Percentiles rank a stretch among this genome's conserved stretches.
Evolutionary conservation across 441 rosid genomes (phyloP).

Genomic region (Corymbia citriodora): DNA sequence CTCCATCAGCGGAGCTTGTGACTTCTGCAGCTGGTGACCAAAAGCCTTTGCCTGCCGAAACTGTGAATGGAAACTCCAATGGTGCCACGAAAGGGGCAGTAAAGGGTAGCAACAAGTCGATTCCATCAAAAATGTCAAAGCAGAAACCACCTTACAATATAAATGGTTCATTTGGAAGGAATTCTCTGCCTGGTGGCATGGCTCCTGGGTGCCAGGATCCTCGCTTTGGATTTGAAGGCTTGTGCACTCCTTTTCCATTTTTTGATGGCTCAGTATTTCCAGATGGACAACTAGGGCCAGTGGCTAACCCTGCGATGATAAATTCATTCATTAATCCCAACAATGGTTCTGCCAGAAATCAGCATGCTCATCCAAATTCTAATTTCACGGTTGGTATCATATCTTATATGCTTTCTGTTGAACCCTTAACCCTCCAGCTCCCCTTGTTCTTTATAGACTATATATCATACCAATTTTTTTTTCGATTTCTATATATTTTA

Average conservation of each 20-base stretch:
- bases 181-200: slow-evolving; percentile 33
- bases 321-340: slow-evolving; percentile 46
- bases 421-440: not conserved
- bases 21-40: slow-evolving; percentile 39
- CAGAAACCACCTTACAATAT: slow-evolving; percentile 33
- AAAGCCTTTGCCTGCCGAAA: slow-evolving; percentile 47
- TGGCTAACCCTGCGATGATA: slow-evolving; percentile 22
- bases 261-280: slow-evolving; percentile 37
- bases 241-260: slow-evolving; percentile 40
- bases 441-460: not conserved
- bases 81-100: slow-evolving; percentile 28
- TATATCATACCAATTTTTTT: not conserved
- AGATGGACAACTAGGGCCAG: slow-evolving; percentile 47
- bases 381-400: not conserved
- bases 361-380: slow-evolving; percentile 12
- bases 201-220: slow-evolving; percentile 64
- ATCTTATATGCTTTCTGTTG: not conserved
- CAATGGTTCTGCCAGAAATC: slow-evolving; percentile 50
- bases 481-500: not conserved
- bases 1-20: slow-evolving; percentile 47
- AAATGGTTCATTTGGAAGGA: slow-evolving; percentile 51
- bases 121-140: slow-evolving; percentile 39
- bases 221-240: slow-evolving; percentile 38
- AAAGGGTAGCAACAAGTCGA: slow-evolving; percentile 49
- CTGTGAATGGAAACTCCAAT: slow-evolving; percentile 39